These are phyloP conservation scores for Scheffersomyces coipomensis DNA, from an alignment of 805 yeast genomes.

Conservation along the genomic window DNA sequence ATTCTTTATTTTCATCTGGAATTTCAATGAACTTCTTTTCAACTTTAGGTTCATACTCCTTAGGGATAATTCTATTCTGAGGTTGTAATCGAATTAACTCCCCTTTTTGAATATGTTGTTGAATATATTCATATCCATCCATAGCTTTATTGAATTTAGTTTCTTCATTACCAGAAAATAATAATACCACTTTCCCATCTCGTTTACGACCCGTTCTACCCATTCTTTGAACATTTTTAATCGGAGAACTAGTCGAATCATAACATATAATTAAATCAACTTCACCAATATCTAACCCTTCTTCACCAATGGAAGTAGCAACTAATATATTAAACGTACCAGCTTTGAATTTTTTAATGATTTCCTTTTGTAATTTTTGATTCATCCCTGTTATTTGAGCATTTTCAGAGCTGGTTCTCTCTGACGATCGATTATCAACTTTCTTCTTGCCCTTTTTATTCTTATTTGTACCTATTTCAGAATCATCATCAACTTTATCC, in stretches of 20 bases:
- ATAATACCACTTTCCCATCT: conserved; percentile 75
- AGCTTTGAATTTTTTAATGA: conserved; percentile 67
- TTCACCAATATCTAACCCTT: conserved; percentile 97
- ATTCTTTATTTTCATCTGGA: conserved; percentile 66
- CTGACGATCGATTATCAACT: conserved; percentile 12
- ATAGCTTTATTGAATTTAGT: conserved; percentile 78
- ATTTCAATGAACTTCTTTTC: conserved; percentile 57
- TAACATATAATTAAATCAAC: conserved; percentile 91
- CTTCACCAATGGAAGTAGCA: conserved; percentile 98
- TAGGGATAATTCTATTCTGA: conserved; percentile 71
- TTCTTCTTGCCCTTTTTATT: conserved; percentile 23
- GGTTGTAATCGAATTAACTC: conserved; percentile 40
- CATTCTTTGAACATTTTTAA: conserved; percentile 91
- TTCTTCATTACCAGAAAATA: conserved; percentile 77
- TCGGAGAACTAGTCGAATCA: conserved; percentile 92
- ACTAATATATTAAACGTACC: conserved; percentile 80
- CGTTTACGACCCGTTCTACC: conserved; percentile 97
- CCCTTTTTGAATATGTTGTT: conserved; percentile 58
- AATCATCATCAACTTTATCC: conserved; percentile 62
- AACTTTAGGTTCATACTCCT: conserved; percentile 51
- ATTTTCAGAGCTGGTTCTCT: conserved; percentile 65
- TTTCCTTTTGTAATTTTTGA: conserved; percentile 81
- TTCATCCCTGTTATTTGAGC: conserved; percentile 86
- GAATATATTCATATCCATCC: conserved; percentile 79
- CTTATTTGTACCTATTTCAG: conserved; percentile 22